Evolutionary conservation across 305 asterid species (phyloP), one percentile per base, ranked within the genome.

Genomic region (Fraxinus platypoda): DNA sequence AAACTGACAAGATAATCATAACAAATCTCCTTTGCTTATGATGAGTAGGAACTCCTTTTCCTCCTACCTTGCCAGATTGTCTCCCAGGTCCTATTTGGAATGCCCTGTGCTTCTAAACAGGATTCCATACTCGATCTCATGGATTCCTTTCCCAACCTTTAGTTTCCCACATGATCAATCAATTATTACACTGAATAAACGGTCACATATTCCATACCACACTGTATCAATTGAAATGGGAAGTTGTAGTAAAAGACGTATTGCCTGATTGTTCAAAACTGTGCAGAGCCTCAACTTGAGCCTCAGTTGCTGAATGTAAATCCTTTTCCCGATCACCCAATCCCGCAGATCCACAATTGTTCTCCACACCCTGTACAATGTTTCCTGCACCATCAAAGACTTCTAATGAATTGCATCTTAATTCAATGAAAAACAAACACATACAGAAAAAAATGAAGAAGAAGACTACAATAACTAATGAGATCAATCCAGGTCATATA

Each of bases 201-300:
- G 0, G 7, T 68, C 37, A 68, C 19, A 28, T 1, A 28, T 28
- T 2, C 34, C 73, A 64, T 1, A 64, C 31, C 73, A 64, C 73
- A 25, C 28, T 30, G 38, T 68, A 11, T 3, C 23, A 66, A 68
- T 57, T 70, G 12, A 70, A 70, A 70, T 70, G 75, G 75, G 75
- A 70, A 70, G 41, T 70, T 70, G 41, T 13, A 80, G 57, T 41
- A 73, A 70, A 79, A 82, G 81, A 76, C 76, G 62, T 75, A 85
- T 80, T 91, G 91, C 99, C 91, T 95, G 94, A 82, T 87, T 88
- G 79, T 89, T 86, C 85, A 94, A 81, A 88, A 93, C 82, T 9
- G 92, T 86, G 80, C 80, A 85, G 73, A 95, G 92, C 85, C 87
- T 93, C 90, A 85, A 79, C 85, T 87, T 90, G 87, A 91, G 85